phyloP scores from a whole-genome alignment of 1,284 basidiomycete genomes.

The Apiotrichum montevideense region DNA sequence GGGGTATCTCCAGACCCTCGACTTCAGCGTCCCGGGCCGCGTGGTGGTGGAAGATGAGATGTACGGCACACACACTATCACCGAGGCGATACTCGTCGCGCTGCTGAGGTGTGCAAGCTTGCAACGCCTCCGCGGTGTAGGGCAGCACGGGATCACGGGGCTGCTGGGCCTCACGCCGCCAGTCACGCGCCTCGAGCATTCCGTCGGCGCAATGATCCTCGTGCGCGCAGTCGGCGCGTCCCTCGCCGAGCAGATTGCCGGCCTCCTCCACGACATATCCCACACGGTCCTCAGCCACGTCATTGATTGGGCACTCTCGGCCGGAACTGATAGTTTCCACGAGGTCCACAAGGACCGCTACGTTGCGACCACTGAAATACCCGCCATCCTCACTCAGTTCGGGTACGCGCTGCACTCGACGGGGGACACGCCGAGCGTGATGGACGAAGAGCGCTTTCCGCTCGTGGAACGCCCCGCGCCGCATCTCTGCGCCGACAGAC shows the following conservation, averaged over 20 bases:
- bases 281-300: conserved; percentile 16
- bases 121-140: conserved; percentile 8
- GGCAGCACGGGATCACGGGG: conserved; percentile 16
- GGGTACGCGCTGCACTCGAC: neutral
- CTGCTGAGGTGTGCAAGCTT: conserved; percentile 2
- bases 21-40: neutral
- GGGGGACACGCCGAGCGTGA: neutral
- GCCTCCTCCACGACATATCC: conserved; percentile 14
- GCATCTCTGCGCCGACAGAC: conserved; percentile 14
- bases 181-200: conserved; percentile 17
- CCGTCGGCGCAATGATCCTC: conserved; percentile 15
- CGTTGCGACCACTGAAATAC: conserved; percentile 8
- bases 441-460: conserved; percentile 14
- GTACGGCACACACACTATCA: conserved; percentile 7
- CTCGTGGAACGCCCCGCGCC: conserved; percentile 15
- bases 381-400: conserved; percentile 1
- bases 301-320: conserved; percentile 7
- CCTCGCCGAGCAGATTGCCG: conserved; percentile 14
- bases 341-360: conserved; percentile 14
- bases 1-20: neutral
- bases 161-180: conserved; percentile 9
- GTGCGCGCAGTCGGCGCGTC: conserved; percentile 10
- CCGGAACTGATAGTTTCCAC: conserved; percentile 3
- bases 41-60: conserved; percentile 8
- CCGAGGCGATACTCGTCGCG: conserved; percentile 8